Evolutionary conservation across 192 early-diverging fungal genomes (phyloP).

Genomic region (Coemansia sp.): DNA sequence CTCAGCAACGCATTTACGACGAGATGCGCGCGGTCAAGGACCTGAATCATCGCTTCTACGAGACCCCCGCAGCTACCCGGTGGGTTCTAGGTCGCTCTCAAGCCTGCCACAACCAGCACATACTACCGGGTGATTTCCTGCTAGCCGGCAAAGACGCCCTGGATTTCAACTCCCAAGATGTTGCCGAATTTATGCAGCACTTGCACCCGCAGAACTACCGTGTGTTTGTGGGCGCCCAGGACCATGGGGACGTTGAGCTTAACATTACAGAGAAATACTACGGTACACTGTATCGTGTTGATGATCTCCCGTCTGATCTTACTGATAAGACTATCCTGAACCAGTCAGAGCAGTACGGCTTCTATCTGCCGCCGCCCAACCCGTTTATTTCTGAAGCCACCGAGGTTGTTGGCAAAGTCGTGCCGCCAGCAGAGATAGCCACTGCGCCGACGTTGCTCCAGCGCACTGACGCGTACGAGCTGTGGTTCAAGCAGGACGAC

Average conservation of each 20-base stretch:
- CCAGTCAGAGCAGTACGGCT: not conserved
- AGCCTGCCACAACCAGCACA: not conserved
- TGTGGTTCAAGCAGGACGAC: constrained; percentile 93
- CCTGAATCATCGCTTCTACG: not conserved
- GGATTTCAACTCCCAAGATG: not conserved
- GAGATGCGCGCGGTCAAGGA: not conserved
- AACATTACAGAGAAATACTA: not conserved
- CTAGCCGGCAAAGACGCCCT: not conserved
- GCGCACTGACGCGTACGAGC: constrained; percentile 32
- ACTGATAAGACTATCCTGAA: not conserved
- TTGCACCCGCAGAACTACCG: not conserved
- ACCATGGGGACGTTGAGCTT: not conserved
- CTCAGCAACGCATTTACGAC: constrained; percentile 13
- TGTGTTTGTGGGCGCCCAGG: not conserved
- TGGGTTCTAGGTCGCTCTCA: not conserved
- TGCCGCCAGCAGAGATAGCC: not conserved
- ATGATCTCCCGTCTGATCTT: not conserved
- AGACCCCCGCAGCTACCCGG: not conserved
- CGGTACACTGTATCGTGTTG: not conserved
- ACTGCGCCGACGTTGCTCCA: constrained; percentile 6
- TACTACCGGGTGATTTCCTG: not conserved
- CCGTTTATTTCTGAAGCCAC: not conserved
- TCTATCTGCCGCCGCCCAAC: not conserved
- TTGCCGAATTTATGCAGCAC: not conserved
- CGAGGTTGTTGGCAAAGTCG: not conserved